Percentiles rank a stretch among this genome's conserved stretches.
Conservation (phyloP, 139 green algal species). For the Tetradesmus lagerheimii region DNA sequence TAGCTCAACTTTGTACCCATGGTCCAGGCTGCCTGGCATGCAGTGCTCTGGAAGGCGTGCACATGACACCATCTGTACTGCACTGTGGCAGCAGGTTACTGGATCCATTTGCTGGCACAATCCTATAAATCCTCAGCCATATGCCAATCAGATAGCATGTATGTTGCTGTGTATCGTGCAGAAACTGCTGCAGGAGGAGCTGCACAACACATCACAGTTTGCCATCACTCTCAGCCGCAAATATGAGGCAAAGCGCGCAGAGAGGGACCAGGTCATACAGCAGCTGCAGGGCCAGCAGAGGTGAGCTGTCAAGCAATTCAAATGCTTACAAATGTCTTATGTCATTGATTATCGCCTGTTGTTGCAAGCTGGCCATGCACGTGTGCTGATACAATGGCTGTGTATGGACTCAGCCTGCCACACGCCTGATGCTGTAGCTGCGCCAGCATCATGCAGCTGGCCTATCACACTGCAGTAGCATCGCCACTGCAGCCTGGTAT, state of each 20-base stretch:
- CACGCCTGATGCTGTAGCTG: background rate
- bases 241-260: constrained; percentile 18
- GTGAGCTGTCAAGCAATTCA: background rate
- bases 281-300: background rate
- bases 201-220: constrained; percentile 35
- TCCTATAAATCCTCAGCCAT: background rate
- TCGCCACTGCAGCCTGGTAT: background rate
- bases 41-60: background rate
- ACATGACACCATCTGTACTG: background rate
- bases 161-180: background rate
- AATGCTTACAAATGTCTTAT: too few relatives aligned
- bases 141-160: background rate
- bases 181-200: constrained; percentile 36
- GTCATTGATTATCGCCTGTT: too few relatives aligned
- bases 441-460: background rate
- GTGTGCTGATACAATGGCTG: background rate
- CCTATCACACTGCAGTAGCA: background rate
- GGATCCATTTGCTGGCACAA: background rate
- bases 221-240: constrained; percentile 15
- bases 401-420: background rate
- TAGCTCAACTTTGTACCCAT: background rate
- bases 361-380: too few relatives aligned
- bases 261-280: background rate
- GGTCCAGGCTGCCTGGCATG: background rate
- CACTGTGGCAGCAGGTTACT: background rate